These are phyloP conservation scores for Saitozyma podzolica DNA, from an alignment of 768 basidiomycete genomes.

Conservation along the genomic window DNA sequence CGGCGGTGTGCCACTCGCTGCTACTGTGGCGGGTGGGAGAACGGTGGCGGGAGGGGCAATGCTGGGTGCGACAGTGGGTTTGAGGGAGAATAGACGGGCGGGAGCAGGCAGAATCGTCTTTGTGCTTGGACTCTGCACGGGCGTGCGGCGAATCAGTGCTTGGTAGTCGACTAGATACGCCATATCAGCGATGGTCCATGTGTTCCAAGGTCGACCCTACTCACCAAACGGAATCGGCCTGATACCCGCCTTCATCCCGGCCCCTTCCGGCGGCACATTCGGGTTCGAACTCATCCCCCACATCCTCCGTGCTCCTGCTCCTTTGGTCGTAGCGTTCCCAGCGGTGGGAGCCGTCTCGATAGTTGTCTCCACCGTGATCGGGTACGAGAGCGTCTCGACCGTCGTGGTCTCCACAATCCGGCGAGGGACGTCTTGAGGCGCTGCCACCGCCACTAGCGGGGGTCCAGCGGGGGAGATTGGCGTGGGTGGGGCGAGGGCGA, in stretches of 20 bases:
- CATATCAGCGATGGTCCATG: conserved; percentile 3
- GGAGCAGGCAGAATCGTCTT: not conserved
- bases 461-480: too few relatives aligned
- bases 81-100: not conserved
- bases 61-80: conserved; percentile 2
- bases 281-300: conserved; percentile 10
- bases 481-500: too few relatives aligned
- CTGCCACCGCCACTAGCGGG: too few relatives aligned
- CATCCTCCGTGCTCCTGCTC: conserved; percentile 15
- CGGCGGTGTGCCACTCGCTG: not conserved
- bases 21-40: not conserved
- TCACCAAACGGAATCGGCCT: conserved; percentile 37
- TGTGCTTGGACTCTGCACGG: conserved; percentile 3
- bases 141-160: conserved; percentile 26
- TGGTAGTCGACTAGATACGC: conserved; percentile 33
- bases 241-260: conserved; percentile 31
- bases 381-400: too few relatives aligned
- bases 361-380: too few relatives aligned
- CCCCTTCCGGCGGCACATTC: not conserved
- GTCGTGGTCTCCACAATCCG: too few relatives aligned
- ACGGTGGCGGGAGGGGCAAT: not conserved
- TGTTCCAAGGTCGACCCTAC: not conserved
- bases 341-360: not conserved
- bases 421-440: too few relatives aligned
- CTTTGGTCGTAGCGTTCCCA: conserved; percentile 26